Percentiles rank a stretch among this genome's conserved stretches.
These are phyloP conservation scores for Ceratocystis variospora DNA, from an alignment of 2,329 filamentous ascomycete species.

Conservation along the genomic window DNA sequence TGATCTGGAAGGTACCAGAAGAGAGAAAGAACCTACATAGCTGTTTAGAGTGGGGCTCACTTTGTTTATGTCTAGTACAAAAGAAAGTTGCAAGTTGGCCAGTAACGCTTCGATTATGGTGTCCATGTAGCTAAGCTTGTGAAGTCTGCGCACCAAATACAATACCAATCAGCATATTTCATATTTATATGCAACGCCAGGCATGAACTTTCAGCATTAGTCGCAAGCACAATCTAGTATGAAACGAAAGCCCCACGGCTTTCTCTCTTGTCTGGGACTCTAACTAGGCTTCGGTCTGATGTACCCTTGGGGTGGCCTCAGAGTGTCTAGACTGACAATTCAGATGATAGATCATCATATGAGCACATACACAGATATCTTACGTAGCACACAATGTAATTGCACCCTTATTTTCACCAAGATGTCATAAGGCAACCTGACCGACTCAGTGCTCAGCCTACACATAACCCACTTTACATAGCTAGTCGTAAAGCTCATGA, in stretches of 20 bases:
- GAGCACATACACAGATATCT: background rate
- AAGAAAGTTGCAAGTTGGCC: slow-evolving; percentile 1
- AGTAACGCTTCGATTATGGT: background rate
- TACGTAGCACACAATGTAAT: background rate
- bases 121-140: too few relatives aligned
- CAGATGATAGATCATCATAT: background rate
- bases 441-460: too few relatives aligned
- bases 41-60: slow-evolving; percentile 1
- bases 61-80: background rate
- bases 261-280: background rate
- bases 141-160: too few relatives aligned
- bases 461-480: too few relatives aligned
- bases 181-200: background rate
- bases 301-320: background rate
- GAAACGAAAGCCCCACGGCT: background rate
- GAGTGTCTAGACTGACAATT: background rate
- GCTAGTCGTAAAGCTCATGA: background rate
- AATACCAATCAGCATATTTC: too few relatives aligned
- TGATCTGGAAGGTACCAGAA: background rate
- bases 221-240: background rate
- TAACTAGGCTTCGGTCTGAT: background rate
- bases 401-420: background rate
- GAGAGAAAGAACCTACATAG: background rate
- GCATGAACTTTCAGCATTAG: background rate
- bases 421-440: too few relatives aligned